phyloP scores from a whole-genome alignment of 257 asterid genomes.

The Rhazya stricta region DNA sequence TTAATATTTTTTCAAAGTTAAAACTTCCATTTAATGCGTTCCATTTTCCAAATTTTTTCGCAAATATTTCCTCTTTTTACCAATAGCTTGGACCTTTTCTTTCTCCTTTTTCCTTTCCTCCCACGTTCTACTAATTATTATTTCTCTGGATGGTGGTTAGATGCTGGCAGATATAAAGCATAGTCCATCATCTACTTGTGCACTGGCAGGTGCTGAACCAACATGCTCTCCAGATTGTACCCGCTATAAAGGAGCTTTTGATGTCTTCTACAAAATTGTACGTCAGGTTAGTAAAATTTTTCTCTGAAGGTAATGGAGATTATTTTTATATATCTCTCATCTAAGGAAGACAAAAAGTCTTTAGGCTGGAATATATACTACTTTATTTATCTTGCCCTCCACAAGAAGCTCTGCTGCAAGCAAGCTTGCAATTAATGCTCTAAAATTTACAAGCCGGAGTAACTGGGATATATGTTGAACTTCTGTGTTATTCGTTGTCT shows the following conservation, averaged over 20 bases:
- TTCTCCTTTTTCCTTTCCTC: too few species aligned
- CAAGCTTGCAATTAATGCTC: background rate
- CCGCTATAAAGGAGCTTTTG: constrained; percentile 73
- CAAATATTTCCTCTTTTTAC: too few species aligned
- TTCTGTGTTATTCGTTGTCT: background rate
- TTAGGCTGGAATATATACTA: background rate
- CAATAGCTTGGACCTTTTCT: too few species aligned
- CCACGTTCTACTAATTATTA: too few species aligned
- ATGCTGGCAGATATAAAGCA: constrained; percentile 41
- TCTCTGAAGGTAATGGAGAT: background rate
- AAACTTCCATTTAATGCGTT: too few species aligned
- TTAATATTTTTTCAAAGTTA: too few species aligned
- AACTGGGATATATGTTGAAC: background rate
- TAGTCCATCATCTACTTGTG: constrained; percentile 29
- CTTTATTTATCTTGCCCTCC: background rate
- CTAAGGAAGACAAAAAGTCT: background rate
- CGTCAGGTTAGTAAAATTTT: constrained; percentile 58
- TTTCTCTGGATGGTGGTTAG: constrained; percentile 33
- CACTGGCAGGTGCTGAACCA: constrained; percentile 35
- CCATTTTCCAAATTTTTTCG: too few species aligned
- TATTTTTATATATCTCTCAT: background rate
- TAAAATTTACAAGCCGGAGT: background rate
- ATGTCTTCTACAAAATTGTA: constrained; percentile 60
- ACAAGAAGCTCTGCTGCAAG: background rate
- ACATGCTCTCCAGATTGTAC: constrained; percentile 44